These are phyloP conservation scores for Amanita molliuscula DNA, from an alignment of 768 basidiomycete genomes.

Conservation along the genomic window DNA sequence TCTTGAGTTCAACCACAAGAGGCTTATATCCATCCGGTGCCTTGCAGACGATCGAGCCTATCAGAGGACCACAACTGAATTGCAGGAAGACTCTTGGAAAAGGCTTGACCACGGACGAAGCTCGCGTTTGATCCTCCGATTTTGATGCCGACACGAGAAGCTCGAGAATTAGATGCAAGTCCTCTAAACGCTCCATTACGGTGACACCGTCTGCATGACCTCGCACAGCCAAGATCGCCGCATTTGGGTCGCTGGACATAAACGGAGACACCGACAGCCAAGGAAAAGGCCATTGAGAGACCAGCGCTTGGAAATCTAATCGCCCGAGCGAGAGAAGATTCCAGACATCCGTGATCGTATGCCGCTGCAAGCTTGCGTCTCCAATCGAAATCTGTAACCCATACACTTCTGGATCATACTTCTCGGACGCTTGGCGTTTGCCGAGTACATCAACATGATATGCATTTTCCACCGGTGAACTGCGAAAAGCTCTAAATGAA, in stretches of 20 bases:
- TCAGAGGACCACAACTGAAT: conserved; percentile 38
- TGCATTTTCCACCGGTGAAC: conserved; percentile 31
- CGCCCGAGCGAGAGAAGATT: conserved; percentile 34
- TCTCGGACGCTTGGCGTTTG: conserved; percentile 18
- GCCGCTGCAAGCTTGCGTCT: conserved; percentile 37
- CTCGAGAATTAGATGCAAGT: conserved; percentile 31
- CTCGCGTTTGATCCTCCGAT: conserved; percentile 4
- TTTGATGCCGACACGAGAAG: conserved; percentile 10
- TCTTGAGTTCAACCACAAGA: conserved; percentile 45
- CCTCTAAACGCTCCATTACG: conserved; percentile 43
- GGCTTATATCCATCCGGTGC: conserved; percentile 27
- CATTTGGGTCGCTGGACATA: conserved; percentile 46
- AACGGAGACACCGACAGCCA: conserved; percentile 40
- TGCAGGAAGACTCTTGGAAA: conserved; percentile 39
- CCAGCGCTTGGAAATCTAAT: conserved; percentile 28
- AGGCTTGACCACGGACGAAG: conserved; percentile 4
- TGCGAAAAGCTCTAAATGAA: conserved; percentile 31
- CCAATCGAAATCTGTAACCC: conserved; percentile 31
- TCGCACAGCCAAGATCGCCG: conserved; percentile 41
- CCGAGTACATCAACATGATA: conserved; percentile 50
- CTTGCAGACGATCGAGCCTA: conserved; percentile 41
- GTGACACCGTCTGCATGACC: conserved; percentile 33
- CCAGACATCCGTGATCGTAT: conserved; percentile 20
- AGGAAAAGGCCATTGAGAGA: conserved; percentile 55
- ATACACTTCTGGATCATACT: conserved; percentile 39